phyloP scores from a whole-genome alignment of 176 grass and related monocot genomes.

The Areca catechu region DNA sequence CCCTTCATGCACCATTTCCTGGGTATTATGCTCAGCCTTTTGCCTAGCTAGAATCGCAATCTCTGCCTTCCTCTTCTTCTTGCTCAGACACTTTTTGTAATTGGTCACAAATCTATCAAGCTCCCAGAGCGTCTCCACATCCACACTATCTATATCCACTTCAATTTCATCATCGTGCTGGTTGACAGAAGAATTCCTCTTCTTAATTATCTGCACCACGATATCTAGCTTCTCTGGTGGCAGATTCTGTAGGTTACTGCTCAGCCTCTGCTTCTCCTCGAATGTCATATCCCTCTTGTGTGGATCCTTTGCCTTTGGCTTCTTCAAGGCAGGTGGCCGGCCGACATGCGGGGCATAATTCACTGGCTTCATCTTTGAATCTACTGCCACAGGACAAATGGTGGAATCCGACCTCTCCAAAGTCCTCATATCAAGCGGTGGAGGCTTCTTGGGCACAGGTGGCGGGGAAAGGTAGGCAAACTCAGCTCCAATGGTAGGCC shows the following conservation, averaged over 20 bases:
- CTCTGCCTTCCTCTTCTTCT: conserved; percentile 92
- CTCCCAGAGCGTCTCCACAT: conserved; percentile 94
- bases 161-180: conserved; percentile 99
- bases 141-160: conserved; percentile 98
- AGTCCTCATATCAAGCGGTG: conserved; percentile 36
- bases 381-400: conserved; percentile 23
- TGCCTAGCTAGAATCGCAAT: conserved; percentile 64
- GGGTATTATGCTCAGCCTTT: conserved; percentile 34
- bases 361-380: conserved; percentile 38
- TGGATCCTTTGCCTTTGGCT: conserved; percentile 88
- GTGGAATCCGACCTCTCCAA: conserved; percentile 76
- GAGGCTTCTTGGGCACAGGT: conserved; percentile 44
- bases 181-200: conserved; percentile 72
- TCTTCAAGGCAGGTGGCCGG: conserved; percentile 65
- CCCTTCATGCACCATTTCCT: conserved; percentile 31
- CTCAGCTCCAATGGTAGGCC: conserved; percentile 71
- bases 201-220: conserved; percentile 88
- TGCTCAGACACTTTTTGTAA: conserved; percentile 93
- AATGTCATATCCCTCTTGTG: conserved; percentile 98
- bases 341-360: conserved; percentile 2
- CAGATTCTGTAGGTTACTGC: conserved; percentile 9
- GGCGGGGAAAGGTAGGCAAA: conserved; percentile 34
- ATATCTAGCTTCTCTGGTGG: conserved; percentile 60
- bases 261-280: conserved; percentile 27
- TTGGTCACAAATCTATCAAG: conserved; percentile 94